Evolutionary conservation across 179 eudicot species (phyloP).

Genomic region (Beta lomatogona): DNA sequence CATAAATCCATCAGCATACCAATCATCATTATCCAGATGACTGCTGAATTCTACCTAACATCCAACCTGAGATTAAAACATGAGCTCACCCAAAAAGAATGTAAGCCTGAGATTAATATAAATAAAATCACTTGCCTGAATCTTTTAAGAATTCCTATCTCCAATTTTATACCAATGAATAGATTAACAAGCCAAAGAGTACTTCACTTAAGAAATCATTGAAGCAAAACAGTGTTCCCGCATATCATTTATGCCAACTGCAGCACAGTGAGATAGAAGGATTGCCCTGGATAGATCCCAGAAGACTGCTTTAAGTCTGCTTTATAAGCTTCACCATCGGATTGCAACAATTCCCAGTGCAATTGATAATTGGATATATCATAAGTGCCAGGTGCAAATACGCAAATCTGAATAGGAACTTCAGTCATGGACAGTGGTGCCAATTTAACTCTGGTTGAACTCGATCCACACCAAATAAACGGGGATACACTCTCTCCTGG

Average conservation of each 20-base stretch:
- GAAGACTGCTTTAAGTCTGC: slow-evolving; percentile 43
- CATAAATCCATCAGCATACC: no score
- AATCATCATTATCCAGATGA: no score
- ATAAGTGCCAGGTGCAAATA: slow-evolving; percentile 80
- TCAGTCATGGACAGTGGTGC: slow-evolving; percentile 59
- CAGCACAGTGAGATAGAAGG: slow-evolving; percentile 67
- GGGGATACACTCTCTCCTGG: slow-evolving; percentile 57
- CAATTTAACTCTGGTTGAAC: slow-evolving; percentile 59
- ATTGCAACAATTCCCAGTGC: slow-evolving; percentile 52
- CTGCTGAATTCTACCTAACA: no score
- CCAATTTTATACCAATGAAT: slow-evolving; percentile 3
- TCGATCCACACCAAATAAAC: slow-evolving; percentile 83
- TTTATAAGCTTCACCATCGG: slow-evolving; percentile 25
- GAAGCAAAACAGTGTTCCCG: slow-evolving; percentile 2
- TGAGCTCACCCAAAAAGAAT: no score
- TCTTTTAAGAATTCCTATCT: not conserved
- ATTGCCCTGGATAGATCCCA: slow-evolving; percentile 73
- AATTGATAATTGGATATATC: slow-evolving; percentile 74
- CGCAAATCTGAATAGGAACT: slow-evolving; percentile 69
- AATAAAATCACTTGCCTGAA: not conserved
- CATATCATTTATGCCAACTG: slow-evolving; percentile 41
- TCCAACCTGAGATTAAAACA: no score
- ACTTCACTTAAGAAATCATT: not conserved
- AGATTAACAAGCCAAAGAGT: slow-evolving; percentile 15
- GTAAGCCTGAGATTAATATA: not conserved